Evolutionary conservation across 2,329 filamentous ascomycete species (phyloP).

Genomic region (Arthroderma sp.): DNA sequence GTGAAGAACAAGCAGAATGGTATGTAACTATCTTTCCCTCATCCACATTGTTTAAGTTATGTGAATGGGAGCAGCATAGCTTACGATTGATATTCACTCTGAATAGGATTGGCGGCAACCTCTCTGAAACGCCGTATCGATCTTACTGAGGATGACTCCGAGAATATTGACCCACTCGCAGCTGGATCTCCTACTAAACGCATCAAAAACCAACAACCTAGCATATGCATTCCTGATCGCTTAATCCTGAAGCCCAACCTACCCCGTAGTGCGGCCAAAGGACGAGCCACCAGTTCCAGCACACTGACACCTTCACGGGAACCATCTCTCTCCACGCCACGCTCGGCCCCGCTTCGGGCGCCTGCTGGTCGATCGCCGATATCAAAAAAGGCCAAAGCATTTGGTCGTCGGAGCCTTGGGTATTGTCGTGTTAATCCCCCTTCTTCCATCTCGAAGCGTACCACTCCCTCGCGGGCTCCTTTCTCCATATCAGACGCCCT

Average conservation of each 20-base stretch:
- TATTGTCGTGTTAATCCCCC: slow-evolving; percentile 60
- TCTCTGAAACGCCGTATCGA: slow-evolving; percentile 36
- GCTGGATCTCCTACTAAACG: slow-evolving; percentile 38
- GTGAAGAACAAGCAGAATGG: slow-evolving; percentile 29
- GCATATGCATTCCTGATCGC: not conserved
- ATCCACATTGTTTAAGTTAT: not conserved
- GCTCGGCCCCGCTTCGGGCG: slow-evolving; percentile 46
- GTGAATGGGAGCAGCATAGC: slow-evolving; percentile 1
- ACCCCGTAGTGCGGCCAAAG: too few species aligned
- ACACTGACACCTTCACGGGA: too few species aligned
- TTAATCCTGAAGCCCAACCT: not conserved
- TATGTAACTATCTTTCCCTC: not conserved
- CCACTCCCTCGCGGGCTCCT: slow-evolving; percentile 40
- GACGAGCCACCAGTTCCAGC: too few species aligned
- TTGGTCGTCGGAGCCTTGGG: slow-evolving; percentile 52
- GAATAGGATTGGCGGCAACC: slow-evolving; percentile 16
- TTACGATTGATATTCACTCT: not conserved
- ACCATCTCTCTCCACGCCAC: slow-evolving; percentile 16
- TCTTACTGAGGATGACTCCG: slow-evolving; percentile 36
- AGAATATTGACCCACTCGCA: slow-evolving; percentile 45
- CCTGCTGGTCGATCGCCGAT: slow-evolving; percentile 71
- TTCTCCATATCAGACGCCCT: slow-evolving; percentile 80
- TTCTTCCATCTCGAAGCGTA: slow-evolving; percentile 31
- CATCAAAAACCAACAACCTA: slow-evolving; percentile 18
- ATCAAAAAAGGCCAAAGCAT: slow-evolving; percentile 52